A percentile compares a stretch with the other conserved stretches of the same genome.
These are phyloP conservation scores for Kodamaea plutei DNA, from an alignment of 1,139 yeast species.

Conservation along the genomic window DNA sequence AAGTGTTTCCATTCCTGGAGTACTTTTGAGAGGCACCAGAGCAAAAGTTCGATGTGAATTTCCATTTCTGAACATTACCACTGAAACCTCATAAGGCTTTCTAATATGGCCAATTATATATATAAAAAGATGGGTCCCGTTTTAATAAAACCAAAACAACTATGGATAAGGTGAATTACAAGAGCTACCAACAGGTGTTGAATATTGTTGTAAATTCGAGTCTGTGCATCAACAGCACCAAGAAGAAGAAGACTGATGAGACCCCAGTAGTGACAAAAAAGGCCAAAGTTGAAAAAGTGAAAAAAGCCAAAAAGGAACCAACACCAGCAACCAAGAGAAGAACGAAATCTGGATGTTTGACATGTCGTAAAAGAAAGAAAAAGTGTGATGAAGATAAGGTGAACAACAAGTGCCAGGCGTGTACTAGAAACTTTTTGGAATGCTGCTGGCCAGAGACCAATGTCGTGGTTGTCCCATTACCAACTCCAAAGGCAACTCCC, in stretches of 20 bases:
- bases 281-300: constrained; percentile 5
- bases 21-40: neutral
- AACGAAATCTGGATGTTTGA: constrained; percentile 72
- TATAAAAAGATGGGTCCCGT: neutral
- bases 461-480: constrained; percentile 2
- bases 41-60: constrained; percentile 11
- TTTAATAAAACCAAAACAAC: neutral
- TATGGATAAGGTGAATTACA: constrained; percentile 24
- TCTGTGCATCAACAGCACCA: constrained; percentile 12
- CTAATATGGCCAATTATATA: constrained; percentile 5
- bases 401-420: constrained; percentile 46
- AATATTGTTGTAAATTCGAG: constrained; percentile 26
- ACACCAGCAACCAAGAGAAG: constrained; percentile 31
- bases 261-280: constrained; percentile 6
- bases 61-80: constrained; percentile 9
- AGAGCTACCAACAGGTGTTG: constrained; percentile 41
- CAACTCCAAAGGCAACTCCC: constrained; percentile 8
- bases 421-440: constrained; percentile 44
- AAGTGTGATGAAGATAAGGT: constrained; percentile 62
- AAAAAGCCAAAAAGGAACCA: constrained; percentile 7
- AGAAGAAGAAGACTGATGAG: no score
- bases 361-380: constrained; percentile 68
- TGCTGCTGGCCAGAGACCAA: constrained; percentile 28
- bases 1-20: constrained; percentile 1
- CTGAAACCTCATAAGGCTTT: neutral